These are phyloP conservation scores for Neospora caninum DNA, from an alignment of 169 alveolate species.

Conservation along the genomic window DNA sequence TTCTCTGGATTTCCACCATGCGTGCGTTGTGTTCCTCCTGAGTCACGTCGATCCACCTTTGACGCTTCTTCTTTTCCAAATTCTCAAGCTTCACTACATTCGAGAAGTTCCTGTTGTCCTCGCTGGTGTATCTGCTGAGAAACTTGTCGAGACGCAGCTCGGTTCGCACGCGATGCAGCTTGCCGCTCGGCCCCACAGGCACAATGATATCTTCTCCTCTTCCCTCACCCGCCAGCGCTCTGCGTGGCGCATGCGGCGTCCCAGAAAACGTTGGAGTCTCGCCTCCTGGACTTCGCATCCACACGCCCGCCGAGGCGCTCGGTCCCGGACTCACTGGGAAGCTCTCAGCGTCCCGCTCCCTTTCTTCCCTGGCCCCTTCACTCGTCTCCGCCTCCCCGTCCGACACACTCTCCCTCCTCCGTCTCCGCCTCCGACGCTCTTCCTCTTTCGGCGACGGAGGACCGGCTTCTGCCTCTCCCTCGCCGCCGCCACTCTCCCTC, in stretches of 20 bases:
- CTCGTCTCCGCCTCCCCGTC: background rate
- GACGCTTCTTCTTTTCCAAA: background rate
- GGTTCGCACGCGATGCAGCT: constrained; percentile 23
- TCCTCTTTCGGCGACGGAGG: background rate
- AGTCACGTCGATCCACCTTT: background rate
- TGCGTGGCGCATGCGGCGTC: background rate
- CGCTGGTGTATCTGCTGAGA: constrained; percentile 15
- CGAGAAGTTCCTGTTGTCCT: background rate
- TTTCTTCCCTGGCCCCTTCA: background rate
- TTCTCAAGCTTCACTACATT: background rate
- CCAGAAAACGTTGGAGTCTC: background rate
- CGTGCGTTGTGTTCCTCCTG: constrained; percentile 31
- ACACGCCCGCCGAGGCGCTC: background rate
- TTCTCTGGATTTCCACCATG: constrained; percentile 29
- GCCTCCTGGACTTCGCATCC: background rate
- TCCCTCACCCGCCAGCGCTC: background rate
- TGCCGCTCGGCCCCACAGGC: background rate
- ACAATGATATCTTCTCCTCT: background rate
- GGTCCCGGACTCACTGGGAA: background rate
- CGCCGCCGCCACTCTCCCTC: background rate
- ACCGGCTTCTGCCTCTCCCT: too few species aligned
- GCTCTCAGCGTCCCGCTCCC: background rate
- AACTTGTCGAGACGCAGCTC: constrained; percentile 28
- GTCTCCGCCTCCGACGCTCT: background rate
- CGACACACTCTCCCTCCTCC: background rate